phyloP scores from a whole-genome alignment of 805 yeast genomes.

The Allodekkera sacchari region DNA sequence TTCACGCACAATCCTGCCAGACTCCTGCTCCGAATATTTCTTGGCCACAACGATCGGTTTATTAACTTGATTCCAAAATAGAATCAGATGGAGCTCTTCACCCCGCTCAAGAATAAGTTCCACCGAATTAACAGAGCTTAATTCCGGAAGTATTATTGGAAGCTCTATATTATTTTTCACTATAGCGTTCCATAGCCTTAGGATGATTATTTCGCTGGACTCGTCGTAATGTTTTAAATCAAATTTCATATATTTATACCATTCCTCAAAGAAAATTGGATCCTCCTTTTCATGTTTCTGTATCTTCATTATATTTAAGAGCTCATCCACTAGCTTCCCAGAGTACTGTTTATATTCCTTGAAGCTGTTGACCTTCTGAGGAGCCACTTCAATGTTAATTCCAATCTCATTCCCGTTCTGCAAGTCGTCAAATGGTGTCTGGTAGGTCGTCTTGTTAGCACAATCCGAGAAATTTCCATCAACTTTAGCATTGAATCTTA shows the following conservation, averaged over 20 bases:
- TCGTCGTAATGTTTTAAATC: constrained; percentile 4
- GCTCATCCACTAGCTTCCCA: constrained; percentile 5
- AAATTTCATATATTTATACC: constrained; percentile 16
- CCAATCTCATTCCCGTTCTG: constrained; percentile 11
- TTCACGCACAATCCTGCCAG: constrained; percentile 8
- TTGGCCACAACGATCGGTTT: constrained; percentile 7
- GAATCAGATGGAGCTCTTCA: constrained; percentile 5
- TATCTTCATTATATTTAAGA: constrained; percentile 6
- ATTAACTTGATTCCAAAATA: constrained; percentile 15
- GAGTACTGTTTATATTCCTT: constrained; percentile 15
- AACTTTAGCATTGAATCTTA: constrained; percentile 1
- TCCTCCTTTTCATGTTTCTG: constrained; percentile 1
- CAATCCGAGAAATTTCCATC: background rate
- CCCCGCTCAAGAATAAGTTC: constrained; percentile 13
- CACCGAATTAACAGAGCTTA: constrained; percentile 9
- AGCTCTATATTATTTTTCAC: constrained; percentile 6
- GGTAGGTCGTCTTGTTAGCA: background rate
- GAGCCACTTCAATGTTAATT: constrained; percentile 19
- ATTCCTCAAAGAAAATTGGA: constrained; percentile 19
- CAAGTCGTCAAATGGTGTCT: constrained; percentile 15
- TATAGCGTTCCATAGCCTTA: constrained; percentile 14
- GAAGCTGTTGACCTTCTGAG: constrained; percentile 18
- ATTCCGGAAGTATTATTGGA: constrained; percentile 12
- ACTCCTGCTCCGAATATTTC: constrained; percentile 1
- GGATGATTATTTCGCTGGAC: constrained; percentile 3